Evolutionary conservation across 352 stramenopile genomes (phyloP).

Genomic region (Phytopythium delawarense): DNA sequence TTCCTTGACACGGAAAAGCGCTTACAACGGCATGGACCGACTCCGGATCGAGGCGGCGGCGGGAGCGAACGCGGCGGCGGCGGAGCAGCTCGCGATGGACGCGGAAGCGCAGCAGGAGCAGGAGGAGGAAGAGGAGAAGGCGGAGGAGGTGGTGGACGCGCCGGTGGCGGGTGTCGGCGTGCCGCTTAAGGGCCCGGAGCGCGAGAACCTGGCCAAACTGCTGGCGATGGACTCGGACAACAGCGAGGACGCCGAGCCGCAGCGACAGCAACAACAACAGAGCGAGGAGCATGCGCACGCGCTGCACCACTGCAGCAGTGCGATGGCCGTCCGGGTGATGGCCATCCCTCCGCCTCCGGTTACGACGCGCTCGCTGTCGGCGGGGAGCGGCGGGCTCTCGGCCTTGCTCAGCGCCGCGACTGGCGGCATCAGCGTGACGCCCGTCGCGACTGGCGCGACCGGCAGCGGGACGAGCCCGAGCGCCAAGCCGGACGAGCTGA

Average conservation of each 20-base stretch:
- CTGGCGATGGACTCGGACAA: not conserved
- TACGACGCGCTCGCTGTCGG: not conserved
- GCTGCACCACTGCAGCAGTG: not conserved
- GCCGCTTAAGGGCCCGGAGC: not conserved
- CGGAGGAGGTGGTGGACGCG: not conserved
- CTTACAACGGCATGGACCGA: not conserved
- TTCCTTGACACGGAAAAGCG: too few species aligned
- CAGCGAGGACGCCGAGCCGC: not conserved
- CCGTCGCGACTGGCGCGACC: not conserved
- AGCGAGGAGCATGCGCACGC: not conserved
- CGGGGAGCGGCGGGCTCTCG: constrained; percentile 4
- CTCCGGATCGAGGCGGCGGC: not conserved
- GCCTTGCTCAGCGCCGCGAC: constrained; percentile 6
- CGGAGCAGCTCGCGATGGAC: not conserved
- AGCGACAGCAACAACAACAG: too few species aligned
- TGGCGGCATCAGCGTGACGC: not conserved
- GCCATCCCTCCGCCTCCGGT: not conserved
- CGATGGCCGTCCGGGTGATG: not conserved
- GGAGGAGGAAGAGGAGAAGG: too few species aligned
- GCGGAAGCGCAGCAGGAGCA: too few species aligned
- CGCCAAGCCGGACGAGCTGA: constrained; percentile 27
- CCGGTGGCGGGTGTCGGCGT: not conserved
- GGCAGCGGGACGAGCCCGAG: not conserved
- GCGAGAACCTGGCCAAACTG: not conserved
- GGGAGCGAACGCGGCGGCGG: not conserved